Base-by-base conservation (phyloP, 768 basidiomycete species). In the Paxillus rubicundulus region DNA sequence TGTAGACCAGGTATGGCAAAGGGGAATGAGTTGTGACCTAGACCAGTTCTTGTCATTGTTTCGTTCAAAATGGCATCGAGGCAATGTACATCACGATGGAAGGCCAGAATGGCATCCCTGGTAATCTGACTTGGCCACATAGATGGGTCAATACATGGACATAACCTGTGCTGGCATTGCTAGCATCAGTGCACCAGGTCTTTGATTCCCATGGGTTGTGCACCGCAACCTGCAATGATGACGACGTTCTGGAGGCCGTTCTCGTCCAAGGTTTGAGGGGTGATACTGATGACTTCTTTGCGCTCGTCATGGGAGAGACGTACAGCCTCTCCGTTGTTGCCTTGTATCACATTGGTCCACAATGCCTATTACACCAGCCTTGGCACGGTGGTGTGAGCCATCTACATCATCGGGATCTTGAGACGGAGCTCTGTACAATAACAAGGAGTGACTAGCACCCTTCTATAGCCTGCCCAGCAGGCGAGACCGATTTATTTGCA, bases 151-250 rank as follows among this genome's bases (percentile, higher is more conserved):
- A 74, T 24, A 92, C 87, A 45, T 92, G 82, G 17, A 79, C 84
- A 61, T 86, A 80, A n/a, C 81, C 80, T 24, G 92, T 91, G n/a
- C 92, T 91, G 3, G 89, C 89, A 24, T 84, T 85, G 52, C 82
- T 81, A 5, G 91, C 92, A 59, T 92, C 87, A 9, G 70, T 65
- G 59, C 84, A 85, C 14, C 93, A 76, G 62, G 76, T 69, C 69
- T 81, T 78, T 32, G 89, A 92, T 67, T 91, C 89, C 16, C 84
- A 76, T 0, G 2, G 88, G 89, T 55, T 84, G 87, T 1, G 86
- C 87, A 1, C 92, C 92, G 5, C 90, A 92, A 2, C 92, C 92
- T 5, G 87, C 92, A 53, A 93, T 82, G 39, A 94, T 77, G 13
- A 86, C 68, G 37, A 84, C 78, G 37, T 86, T 71, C 44, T 78